Evolutionary conservation across 352 stramenopile genomes (phyloP).

Genomic region (Aphanomyces astaci): DNA sequence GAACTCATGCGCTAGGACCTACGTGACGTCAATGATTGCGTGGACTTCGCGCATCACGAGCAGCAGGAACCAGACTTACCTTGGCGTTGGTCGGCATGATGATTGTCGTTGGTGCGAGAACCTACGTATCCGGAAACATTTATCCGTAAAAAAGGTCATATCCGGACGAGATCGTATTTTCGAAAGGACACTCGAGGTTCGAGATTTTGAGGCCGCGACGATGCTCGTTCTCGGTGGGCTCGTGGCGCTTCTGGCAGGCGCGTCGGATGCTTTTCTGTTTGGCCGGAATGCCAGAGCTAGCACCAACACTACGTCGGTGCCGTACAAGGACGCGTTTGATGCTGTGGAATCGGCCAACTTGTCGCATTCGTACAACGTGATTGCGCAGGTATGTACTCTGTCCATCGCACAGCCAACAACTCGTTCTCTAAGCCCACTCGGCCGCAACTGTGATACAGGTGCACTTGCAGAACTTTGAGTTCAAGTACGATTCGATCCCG

Average conservation of each 20-base stretch:
- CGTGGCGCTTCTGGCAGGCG: background rate
- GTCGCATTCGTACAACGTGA: conserved; percentile 15
- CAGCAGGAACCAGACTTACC: background rate
- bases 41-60: background rate
- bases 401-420: background rate
- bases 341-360: conserved; percentile 4
- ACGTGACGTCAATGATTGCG: background rate
- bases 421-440: too few relatives aligned
- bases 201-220: background rate
- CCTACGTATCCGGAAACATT: background rate
- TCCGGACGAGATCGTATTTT: background rate
- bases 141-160: background rate
- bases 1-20: conserved; percentile 5
- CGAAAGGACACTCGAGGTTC: background rate
- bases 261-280: background rate
- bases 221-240: background rate
- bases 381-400: background rate
- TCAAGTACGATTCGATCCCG: conserved; percentile 69
- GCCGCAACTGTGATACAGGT: conserved; percentile 23
- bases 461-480: conserved; percentile 59
- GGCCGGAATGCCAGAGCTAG: background rate
- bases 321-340: conserved; percentile 7
- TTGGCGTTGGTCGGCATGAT: background rate
- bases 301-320: background rate
- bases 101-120: background rate